A percentile compares a stretch with the other conserved stretches of the same genome.
Evolutionary conservation across 192 early-diverging fungal genomes (phyloP).

Genomic region (Coemansia sp.): DNA sequence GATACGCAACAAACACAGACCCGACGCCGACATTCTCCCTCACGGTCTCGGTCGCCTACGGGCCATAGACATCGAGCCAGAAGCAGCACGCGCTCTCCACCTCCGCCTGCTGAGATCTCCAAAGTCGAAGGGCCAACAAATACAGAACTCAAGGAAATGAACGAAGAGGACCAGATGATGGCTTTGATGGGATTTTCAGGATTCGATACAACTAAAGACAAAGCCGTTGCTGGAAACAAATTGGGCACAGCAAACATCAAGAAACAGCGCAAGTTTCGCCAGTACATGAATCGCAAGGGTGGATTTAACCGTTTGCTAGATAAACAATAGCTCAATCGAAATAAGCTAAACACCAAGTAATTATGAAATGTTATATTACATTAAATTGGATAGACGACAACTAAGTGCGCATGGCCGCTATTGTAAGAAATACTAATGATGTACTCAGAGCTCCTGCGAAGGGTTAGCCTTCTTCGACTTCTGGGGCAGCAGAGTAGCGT

Average conservation of each 20-base stretch:
- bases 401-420: slow-evolving; percentile 3
- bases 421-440: neutral
- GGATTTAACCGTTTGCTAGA: slow-evolving; percentile 71
- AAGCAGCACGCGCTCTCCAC: slow-evolving; percentile 16
- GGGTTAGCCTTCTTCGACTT: slow-evolving; percentile 70
- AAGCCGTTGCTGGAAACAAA: slow-evolving; percentile 74
- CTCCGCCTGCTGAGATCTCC: neutral
- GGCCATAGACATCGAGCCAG: slow-evolving; percentile 4
- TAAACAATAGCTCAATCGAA: slow-evolving; percentile 16
- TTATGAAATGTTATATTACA: slow-evolving; percentile 35
- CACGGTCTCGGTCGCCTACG: slow-evolving; percentile 13
- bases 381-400: slow-evolving; percentile 8
- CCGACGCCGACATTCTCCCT: slow-evolving; percentile 9
- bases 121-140: neutral
- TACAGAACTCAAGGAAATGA: slow-evolving; percentile 23
- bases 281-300: slow-evolving; percentile 93
- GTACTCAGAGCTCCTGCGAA: slow-evolving; percentile 65
- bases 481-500: slow-evolving; percentile 79
- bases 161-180: slow-evolving; percentile 76
- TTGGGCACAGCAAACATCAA: slow-evolving; percentile 75
- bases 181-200: slow-evolving; percentile 85
- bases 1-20: neutral
- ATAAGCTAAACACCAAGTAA: neutral
- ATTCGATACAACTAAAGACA: slow-evolving; percentile 82
- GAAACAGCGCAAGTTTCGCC: slow-evolving; percentile 82